These are phyloP conservation scores for Coprinopsis sp. DNA, from an alignment of 768 basidiomycete genomes.

Conservation along the genomic window DNA sequence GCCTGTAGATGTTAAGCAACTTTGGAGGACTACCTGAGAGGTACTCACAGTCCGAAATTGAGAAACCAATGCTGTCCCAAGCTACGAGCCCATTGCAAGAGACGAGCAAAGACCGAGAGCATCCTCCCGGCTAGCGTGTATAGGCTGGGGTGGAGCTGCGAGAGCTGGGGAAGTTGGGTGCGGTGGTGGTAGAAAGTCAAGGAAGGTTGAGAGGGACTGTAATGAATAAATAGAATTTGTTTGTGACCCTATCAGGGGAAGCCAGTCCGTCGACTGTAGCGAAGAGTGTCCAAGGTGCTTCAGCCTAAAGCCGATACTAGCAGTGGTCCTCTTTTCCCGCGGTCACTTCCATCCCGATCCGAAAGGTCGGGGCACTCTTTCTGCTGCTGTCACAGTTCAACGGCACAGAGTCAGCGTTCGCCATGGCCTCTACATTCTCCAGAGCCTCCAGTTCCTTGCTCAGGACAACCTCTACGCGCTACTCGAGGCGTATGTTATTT, in stretches of 20 bases:
- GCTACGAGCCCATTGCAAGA: conserved; percentile 36
- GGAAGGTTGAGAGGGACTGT: too few relatives aligned
- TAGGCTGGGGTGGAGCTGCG: not conserved
- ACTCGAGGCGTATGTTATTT: conserved; percentile 12
- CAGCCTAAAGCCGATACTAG: too few relatives aligned
- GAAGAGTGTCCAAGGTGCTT: too few relatives aligned
- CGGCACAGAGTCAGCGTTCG: not conserved
- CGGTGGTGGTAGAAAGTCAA: conserved; percentile 1
- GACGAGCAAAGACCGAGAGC: conserved; percentile 18
- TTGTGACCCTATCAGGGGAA: conserved; percentile 1
- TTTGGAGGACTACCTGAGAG: not conserved
- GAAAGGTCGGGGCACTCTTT: too few relatives aligned
- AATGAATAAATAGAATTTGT: conserved; percentile 15
- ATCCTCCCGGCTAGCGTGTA: conserved; percentile 6
- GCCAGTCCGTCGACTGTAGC: not conserved
- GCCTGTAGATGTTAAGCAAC: conserved; percentile 39
- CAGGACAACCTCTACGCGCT: not conserved
- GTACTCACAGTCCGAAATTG: conserved; percentile 74
- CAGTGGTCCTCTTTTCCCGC: too few relatives aligned
- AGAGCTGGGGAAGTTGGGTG: not conserved
- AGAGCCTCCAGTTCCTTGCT: conserved; percentile 17
- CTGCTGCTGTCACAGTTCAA: too few relatives aligned
- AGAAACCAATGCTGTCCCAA: conserved; percentile 54
- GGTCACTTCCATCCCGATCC: not conserved
- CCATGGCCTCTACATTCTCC: conserved; percentile 5